Evolutionary conservation across 345 rosid species (phyloP).

Genomic region (Brassica cretica): DNA sequence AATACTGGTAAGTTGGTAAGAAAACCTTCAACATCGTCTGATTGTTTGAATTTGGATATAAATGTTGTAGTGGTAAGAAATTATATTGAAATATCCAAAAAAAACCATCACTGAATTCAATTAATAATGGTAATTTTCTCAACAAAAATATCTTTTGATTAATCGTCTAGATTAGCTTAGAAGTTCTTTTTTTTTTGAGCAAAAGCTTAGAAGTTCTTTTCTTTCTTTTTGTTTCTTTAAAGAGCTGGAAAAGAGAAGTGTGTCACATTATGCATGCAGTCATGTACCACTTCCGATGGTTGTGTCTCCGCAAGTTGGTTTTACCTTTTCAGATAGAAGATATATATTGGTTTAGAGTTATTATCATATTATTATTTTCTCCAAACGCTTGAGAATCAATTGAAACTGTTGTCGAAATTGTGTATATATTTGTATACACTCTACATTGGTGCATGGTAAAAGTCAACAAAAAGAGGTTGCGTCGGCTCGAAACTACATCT

Average conservation of each 20-base stretch:
- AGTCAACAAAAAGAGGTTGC: slow-evolving; percentile 16
- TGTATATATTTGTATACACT: background rate
- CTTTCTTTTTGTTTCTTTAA: background rate
- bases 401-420: background rate
- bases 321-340: background rate
- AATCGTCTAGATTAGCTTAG: slow-evolving; percentile 25
- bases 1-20: background rate
- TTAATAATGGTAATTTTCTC: background rate
- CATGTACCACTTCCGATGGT: slow-evolving; percentile 21
- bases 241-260: slow-evolving; percentile 23
- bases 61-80: background rate
- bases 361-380: background rate
- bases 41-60: background rate
- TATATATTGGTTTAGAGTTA: background rate
- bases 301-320: slow-evolving; percentile 32
- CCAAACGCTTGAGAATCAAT: background rate
- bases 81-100: background rate
- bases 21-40: background rate
- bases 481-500: slow-evolving; percentile 11
- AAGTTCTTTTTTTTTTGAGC: slow-evolving; percentile 1
- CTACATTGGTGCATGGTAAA: background rate
- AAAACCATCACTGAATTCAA: background rate
- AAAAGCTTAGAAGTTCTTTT: slow-evolving; percentile 13
- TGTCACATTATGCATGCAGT: slow-evolving; percentile 36
- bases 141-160: background rate